These are phyloP conservation scores for Arabis alpina DNA, from an alignment of 345 rosid species.

Conservation along the genomic window DNA sequence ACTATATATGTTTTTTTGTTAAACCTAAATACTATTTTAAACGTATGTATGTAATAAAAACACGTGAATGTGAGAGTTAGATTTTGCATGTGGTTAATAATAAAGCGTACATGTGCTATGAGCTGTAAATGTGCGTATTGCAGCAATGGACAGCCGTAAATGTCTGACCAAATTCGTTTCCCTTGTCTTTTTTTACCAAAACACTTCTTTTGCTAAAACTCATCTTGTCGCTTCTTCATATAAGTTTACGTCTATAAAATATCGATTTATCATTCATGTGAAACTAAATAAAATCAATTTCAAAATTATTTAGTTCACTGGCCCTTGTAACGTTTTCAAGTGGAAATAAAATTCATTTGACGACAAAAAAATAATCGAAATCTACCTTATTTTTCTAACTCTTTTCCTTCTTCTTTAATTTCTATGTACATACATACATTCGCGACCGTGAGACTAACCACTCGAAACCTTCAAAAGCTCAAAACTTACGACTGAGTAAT, in stretches of 20 bases:
- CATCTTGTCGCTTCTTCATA: conserved; percentile 27
- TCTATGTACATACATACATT: neutral
- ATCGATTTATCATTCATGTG: neutral
- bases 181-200: conserved; percentile 18
- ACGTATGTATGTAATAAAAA: neutral
- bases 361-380: neutral
- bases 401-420: neutral
- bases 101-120: conserved; percentile 40
- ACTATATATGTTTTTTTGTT: too few relatives aligned
- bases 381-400: neutral
- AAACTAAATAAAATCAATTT: neutral
- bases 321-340: too few relatives aligned
- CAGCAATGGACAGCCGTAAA: conserved; percentile 40
- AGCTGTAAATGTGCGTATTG: conserved; percentile 40
- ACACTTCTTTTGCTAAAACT: conserved; percentile 21
- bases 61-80: conserved; percentile 22
- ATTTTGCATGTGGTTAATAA: conserved; percentile 37
- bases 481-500: neutral
- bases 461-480: neutral
- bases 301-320: too few relatives aligned
- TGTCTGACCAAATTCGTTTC: conserved; percentile 40
- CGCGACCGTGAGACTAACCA: neutral
- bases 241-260: neutral
- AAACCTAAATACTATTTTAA: too few relatives aligned
- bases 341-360: too few relatives aligned